Conservation (phyloP, 2,329 filamentous ascomycete genomes). For the Tolypocladium sp. region DNA sequence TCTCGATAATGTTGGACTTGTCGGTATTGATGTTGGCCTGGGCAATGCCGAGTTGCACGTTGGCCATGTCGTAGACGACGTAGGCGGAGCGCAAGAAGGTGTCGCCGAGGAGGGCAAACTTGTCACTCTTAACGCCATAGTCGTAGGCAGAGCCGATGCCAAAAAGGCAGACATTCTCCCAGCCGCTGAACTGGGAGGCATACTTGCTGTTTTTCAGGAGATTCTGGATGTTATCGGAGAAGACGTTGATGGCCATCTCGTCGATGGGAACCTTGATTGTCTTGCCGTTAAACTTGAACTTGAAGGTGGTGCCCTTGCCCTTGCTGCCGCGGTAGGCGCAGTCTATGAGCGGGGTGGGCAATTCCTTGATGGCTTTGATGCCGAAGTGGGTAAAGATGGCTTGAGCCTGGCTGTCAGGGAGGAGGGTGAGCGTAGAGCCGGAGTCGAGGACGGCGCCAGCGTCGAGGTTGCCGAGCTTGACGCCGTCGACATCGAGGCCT, state of each 20-base stretch:
- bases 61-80: slow-evolving; percentile 44
- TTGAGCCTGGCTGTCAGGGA: slow-evolving; percentile 50
- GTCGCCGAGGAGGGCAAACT: slow-evolving; percentile 44
- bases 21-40: slow-evolving; percentile 42
- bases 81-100: slow-evolving; percentile 49
- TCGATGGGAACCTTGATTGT: slow-evolving; percentile 40
- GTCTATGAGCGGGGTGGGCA: slow-evolving; percentile 41
- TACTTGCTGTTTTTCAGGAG: slow-evolving; percentile 28
- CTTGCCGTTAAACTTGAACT: slow-evolving; percentile 41
- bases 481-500: slow-evolving; percentile 28
- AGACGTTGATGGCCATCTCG: slow-evolving; percentile 40
- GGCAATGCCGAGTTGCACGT: slow-evolving; percentile 41
- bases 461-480: slow-evolving; percentile 27
- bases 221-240: slow-evolving; percentile 30
- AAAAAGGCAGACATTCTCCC: slow-evolving; percentile 41
- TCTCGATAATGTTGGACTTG: slow-evolving; percentile 33
- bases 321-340: slow-evolving; percentile 38
- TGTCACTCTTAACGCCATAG: slow-evolving; percentile 17
- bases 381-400: slow-evolving; percentile 43
- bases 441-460: slow-evolving; percentile 61
- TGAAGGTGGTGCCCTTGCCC: slow-evolving; percentile 34
- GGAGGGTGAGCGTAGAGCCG: slow-evolving; percentile 60
- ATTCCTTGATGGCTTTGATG: slow-evolving; percentile 28
- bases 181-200: slow-evolving; percentile 21
- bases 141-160: slow-evolving; percentile 37